A percentile compares a stretch with the other conserved stretches of the same genome.
Conservation (phyloP, 2,329 filamentous ascomycete species). For the Xylaria sp. region DNA sequence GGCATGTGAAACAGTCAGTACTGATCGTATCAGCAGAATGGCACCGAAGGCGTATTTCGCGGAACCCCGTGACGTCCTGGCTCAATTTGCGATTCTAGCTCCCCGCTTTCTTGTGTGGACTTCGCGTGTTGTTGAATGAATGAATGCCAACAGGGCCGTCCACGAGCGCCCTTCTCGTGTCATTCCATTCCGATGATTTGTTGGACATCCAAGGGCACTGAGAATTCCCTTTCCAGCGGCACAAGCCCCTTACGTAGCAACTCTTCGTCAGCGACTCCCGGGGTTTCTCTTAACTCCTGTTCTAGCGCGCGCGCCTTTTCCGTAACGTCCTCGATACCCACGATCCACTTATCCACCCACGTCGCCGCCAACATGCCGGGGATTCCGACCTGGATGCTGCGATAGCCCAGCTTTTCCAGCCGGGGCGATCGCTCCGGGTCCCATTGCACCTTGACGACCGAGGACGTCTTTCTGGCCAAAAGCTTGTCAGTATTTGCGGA, state of each 20-base stretch:
- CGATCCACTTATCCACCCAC: conserved; percentile 64
- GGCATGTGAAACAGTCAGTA: too few relatives aligned
- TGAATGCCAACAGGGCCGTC: background rate
- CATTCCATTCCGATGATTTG: background rate
- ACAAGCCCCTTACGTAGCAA: conserved; percentile 55
- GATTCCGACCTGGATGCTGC: conserved; percentile 73
- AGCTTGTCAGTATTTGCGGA: background rate
- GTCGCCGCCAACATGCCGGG: conserved; percentile 54
- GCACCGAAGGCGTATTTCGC: too few relatives aligned
- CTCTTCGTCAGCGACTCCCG: conserved; percentile 50
- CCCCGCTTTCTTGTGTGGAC: conserved; percentile 33
- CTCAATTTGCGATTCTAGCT: background rate
- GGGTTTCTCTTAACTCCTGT: conserved; percentile 55
- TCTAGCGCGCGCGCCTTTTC: conserved; percentile 62
- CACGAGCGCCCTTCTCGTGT: background rate
- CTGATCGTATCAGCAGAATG: too few relatives aligned
- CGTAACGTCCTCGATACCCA: conserved; percentile 68
- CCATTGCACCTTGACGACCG: conserved; percentile 66
- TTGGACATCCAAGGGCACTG: conserved; percentile 48
- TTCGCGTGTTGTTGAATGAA: background rate
- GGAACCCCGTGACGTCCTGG: background rate
- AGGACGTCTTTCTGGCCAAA: conserved; percentile 37
- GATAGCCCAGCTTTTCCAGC: conserved; percentile 58
- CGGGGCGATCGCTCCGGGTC: conserved; percentile 66
- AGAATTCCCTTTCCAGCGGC: conserved; percentile 58